A percentile compares a stretch with the other conserved stretches of the same genome.
Conservation (phyloP, 2,329 filamentous ascomycete species). For the Graphium sp. region DNA sequence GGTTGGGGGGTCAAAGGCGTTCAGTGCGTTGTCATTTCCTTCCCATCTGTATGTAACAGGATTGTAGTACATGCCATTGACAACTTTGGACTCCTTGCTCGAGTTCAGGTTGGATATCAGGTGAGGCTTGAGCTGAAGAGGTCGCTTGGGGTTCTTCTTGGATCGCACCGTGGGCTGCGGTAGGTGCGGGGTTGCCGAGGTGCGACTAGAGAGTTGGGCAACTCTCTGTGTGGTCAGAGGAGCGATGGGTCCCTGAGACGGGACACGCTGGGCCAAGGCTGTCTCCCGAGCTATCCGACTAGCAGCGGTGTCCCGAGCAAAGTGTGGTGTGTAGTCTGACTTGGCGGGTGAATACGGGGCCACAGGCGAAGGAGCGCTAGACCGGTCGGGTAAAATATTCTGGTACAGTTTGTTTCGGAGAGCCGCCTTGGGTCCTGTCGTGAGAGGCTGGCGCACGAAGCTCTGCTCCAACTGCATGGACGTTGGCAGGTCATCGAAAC, state of each 20-base stretch:
- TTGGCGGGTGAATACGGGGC: slow-evolving; percentile 40
- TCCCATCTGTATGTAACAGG: slow-evolving; percentile 80
- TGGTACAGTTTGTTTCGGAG: slow-evolving; percentile 40
- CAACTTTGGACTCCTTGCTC: slow-evolving; percentile 65
- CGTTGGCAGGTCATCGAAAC: slow-evolving; percentile 87
- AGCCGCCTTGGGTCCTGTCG: slow-evolving; percentile 47
- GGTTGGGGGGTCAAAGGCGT: slow-evolving; percentile 54
- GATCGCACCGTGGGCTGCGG: slow-evolving; percentile 26
- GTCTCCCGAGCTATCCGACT: slow-evolving; percentile 50
- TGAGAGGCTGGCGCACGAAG: slow-evolving; percentile 65
- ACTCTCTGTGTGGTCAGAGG: slow-evolving; percentile 38
- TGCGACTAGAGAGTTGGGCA: slow-evolving; percentile 31
- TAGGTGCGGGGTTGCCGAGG: slow-evolving; percentile 25
- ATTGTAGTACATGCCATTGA: slow-evolving; percentile 96
- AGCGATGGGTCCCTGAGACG: slow-evolving; percentile 33
- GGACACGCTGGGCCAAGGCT: slow-evolving; percentile 39
- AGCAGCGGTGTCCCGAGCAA: slow-evolving; percentile 48
- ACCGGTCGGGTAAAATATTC: slow-evolving; percentile 35
- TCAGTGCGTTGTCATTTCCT: slow-evolving; percentile 78
- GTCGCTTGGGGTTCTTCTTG: slow-evolving; percentile 39
- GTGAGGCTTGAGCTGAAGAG: slow-evolving; percentile 61
- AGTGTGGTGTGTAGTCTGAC: slow-evolving; percentile 37
- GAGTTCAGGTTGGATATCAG: slow-evolving; percentile 72
- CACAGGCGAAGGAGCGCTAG: slow-evolving; percentile 31
- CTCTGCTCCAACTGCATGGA: slow-evolving; percentile 67